phyloP scores from a whole-genome alignment of 371 early-diverging fungal species.

The Mucor circinelloides region DNA sequence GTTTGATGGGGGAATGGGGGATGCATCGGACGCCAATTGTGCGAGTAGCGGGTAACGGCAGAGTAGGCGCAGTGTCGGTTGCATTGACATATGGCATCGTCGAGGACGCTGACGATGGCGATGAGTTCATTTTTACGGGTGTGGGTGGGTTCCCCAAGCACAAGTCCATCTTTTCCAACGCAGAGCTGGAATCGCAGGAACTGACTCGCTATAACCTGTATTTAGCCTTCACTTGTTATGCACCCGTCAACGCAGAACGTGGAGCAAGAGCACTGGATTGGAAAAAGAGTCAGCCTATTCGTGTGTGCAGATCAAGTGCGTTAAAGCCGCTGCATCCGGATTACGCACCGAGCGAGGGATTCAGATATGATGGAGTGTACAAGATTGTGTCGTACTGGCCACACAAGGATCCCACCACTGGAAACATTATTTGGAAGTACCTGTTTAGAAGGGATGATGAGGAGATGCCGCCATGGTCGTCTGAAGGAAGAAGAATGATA shows the following conservation, averaged over 20 bases:
- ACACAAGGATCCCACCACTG: conserved; percentile 27
- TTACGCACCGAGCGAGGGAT: conserved; percentile 49
- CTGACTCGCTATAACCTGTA: conserved; percentile 52
- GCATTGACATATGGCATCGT: conserved; percentile 55
- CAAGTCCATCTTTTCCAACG: conserved; percentile 4
- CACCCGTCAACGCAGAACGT: conserved; percentile 32
- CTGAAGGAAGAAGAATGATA: conserved; percentile 36
- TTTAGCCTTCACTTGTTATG: conserved; percentile 60
- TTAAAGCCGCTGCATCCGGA: conserved; percentile 42
- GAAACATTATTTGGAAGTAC: conserved; percentile 54
- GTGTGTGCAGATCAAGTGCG: conserved; percentile 52
- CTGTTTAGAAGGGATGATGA: conserved; percentile 64
- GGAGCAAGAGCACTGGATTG: conserved; percentile 59
- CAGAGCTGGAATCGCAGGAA: conserved; percentile 38
- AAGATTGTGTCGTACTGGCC: conserved; percentile 68
- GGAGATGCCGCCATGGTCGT: conserved; percentile 67
- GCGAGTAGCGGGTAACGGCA: conserved; percentile 51
- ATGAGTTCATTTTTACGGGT: conserved; percentile 61
- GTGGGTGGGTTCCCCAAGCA: conserved; percentile 50
- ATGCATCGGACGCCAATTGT: conserved; percentile 58
- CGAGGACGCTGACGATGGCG: conserved; percentile 62
- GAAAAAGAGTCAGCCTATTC: conserved; percentile 57
- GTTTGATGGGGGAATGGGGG: conserved; percentile 51
- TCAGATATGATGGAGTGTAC: conserved; percentile 72
- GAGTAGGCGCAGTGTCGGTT: conserved; percentile 54